Conservation (phyloP, 352 stramenopile genomes). For the Pythium rishiriense region DNA sequence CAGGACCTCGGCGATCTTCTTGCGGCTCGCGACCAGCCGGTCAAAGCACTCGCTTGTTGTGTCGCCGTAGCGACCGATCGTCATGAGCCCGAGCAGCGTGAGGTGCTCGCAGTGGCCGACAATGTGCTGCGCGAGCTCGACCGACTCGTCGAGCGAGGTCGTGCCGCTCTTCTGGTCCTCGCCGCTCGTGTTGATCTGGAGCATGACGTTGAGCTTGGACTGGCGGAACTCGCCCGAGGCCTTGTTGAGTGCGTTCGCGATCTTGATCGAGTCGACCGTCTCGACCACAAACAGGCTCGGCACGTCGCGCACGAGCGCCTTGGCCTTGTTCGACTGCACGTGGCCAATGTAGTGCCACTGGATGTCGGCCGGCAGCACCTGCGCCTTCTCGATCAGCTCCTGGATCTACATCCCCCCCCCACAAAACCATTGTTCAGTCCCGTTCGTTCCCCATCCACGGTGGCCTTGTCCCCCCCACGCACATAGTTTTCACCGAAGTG, state of each 20-base stretch:
- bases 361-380: slow-evolving; percentile 86
- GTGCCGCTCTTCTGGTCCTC: slow-evolving; percentile 98
- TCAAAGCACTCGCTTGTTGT: slow-evolving; percentile 92
- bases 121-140: slow-evolving; percentile 89
- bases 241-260: slow-evolving; percentile 95
- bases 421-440: no score
- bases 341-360: slow-evolving; percentile 99
- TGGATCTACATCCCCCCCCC: slow-evolving; percentile 69
- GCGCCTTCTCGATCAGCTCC: slow-evolving; percentile 95
- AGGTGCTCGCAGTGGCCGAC: slow-evolving; percentile 88
- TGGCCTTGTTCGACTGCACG: slow-evolving; percentile 98
- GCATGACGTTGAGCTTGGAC: slow-evolving; percentile 90
- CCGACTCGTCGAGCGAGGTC: slow-evolving; percentile 62
- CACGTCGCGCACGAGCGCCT: slow-evolving; percentile 88
- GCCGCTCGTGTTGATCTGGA: slow-evolving; percentile 98
- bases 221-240: slow-evolving; percentile 65
- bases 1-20: slow-evolving; percentile 67
- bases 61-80: slow-evolving; percentile 96
- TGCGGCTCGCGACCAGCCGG: slow-evolving; percentile 72
- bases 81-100: slow-evolving; percentile 97
- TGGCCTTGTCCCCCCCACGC: not conserved
- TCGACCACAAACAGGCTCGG: slow-evolving; percentile 95
- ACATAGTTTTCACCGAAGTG: slow-evolving; percentile 99
- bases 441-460: no score
- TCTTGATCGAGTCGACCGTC: slow-evolving; percentile 96